Base-by-base conservation (phyloP, 2,329 filamentous ascomycete species). In the Fusarium circinatum region DNA sequence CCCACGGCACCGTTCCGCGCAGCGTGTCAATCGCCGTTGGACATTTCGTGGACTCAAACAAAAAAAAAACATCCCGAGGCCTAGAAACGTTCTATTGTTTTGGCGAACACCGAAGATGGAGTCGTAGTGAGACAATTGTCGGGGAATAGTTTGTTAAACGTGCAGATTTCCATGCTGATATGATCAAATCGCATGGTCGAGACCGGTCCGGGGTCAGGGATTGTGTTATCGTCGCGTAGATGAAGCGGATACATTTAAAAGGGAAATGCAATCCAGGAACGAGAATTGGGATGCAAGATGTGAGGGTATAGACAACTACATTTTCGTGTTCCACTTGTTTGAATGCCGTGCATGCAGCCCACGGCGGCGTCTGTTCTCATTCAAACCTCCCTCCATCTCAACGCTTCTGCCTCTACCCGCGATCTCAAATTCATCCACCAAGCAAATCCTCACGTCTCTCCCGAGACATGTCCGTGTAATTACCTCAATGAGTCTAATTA, bases 321-420 rank as follows among this genome's bases (percentile, higher is more conserved):
- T 26, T 45, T 32, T 60, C 34, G 39, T 55, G 55, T 60, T 24
- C 65, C 54, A 60, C 52, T 54, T 52, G 36, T 41, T 38, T 38
- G 28, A 54, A 73, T 73, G 66, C 66, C 66, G 36, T 61, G 71
- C 71, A 73, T 73, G 52, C 26, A 66, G 28, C 36, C 70, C 70
- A 63, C 66, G 57, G 36, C 52, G 8, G 59, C 8, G 64, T 73
- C 38, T 62, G 42, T 52, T 65, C 65, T 71, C 64, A 54, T 39
- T 60, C 32, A 34, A 26, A 6, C 10, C 39, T 26, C 30, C 10
- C 39, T n/a, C 30, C 30, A 47, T 57, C 13, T 26, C 26, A 51
- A 30, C 4, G 8, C 51, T 30, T 28, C 36, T 39, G 39, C 17
- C 17, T 42, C 15, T 26, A 57, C 14, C 42, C 48, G 32, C 39